Conservation (phyloP, 2,329 filamentous ascomycete genomes). For the Ceratocystis huliohia region DNA sequence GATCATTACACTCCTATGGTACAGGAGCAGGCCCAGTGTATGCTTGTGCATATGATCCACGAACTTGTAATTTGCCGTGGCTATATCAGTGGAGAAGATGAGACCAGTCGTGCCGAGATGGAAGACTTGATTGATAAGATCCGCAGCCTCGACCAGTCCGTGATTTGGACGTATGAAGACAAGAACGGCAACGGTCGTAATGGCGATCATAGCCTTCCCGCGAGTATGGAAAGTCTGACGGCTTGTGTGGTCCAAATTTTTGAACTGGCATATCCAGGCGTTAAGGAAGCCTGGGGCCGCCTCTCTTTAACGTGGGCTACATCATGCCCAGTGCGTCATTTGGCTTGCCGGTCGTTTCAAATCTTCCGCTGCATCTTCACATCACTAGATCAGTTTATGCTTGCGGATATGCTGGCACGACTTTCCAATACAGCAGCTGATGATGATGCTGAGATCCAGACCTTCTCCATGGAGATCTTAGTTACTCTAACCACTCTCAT, state of each 20-base stretch:
- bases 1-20: slow-evolving; percentile 93
- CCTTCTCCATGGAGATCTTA: slow-evolving; percentile 94
- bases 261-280: slow-evolving; percentile 66
- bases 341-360: slow-evolving; percentile 94
- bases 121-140: slow-evolving; percentile 69
- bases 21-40: slow-evolving; percentile 91
- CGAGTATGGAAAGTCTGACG: slow-evolving; percentile 76
- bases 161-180: slow-evolving; percentile 92
- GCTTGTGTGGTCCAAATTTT: slow-evolving; percentile 75
- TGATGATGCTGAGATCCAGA: slow-evolving; percentile 85
- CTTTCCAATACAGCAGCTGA: slow-evolving; percentile 96
- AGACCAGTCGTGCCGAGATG: slow-evolving; percentile 35
- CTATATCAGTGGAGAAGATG: slow-evolving; percentile 29
- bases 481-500: slow-evolving; percentile 90
- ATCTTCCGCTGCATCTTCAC: slow-evolving; percentile 90
- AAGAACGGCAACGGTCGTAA: slow-evolving; percentile 67
- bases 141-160: slow-evolving; percentile 66
- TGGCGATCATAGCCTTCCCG: slow-evolving; percentile 58
- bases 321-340: slow-evolving; percentile 84
- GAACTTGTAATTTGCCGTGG: slow-evolving; percentile 76
- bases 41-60: slow-evolving; percentile 95
- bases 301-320: slow-evolving; percentile 91
- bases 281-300: slow-evolving; percentile 84
- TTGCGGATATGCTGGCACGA: slow-evolving; percentile 90
- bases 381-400: slow-evolving; percentile 80